Conservation (phyloP, 2,329 filamentous ascomycete species). For the Colletotrichum destructivum region DNA sequence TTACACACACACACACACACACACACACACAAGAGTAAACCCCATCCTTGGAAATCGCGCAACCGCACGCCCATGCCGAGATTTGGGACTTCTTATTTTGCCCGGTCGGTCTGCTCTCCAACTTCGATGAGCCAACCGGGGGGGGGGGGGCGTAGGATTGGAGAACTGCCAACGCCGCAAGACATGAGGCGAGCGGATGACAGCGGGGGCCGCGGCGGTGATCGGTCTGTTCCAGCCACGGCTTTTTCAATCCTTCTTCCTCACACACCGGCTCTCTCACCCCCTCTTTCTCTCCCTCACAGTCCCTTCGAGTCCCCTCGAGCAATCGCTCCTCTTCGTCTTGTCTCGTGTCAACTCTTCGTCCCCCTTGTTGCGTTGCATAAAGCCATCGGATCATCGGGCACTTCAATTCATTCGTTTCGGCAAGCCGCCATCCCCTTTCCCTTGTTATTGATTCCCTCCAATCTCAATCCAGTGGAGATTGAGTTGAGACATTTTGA, state of each 20-base stretch:
- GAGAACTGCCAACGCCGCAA: constrained; percentile 1
- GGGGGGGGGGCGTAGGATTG: not conserved
- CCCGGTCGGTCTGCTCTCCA: constrained; percentile 12
- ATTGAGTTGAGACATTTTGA: constrained; percentile 22
- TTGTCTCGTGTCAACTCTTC: constrained; percentile 13
- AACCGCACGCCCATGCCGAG: constrained; percentile 38
- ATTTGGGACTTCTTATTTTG: constrained; percentile 18
- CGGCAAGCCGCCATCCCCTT: not conserved
- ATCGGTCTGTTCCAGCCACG: constrained; percentile 26
- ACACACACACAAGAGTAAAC: no score
- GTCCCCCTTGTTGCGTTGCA: constrained; percentile 15
- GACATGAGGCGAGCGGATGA: constrained; percentile 22
- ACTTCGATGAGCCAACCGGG: not conserved
- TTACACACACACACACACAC: not conserved
- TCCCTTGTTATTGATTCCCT: constrained; percentile 6
- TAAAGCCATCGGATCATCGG: constrained; percentile 5
- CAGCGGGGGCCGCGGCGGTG: not conserved
- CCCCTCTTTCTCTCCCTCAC: not conserved
- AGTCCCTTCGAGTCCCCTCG: no score
- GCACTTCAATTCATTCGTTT: not conserved
- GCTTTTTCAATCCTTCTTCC: constrained; percentile 10
- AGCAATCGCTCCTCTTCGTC: not conserved
- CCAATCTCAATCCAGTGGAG: not conserved
- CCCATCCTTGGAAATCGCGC: constrained; percentile 38
- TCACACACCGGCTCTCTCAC: not conserved